phyloP scores from a whole-genome alignment of 2,329 filamentous ascomycete species.

The Trichoderma sp. region DNA sequence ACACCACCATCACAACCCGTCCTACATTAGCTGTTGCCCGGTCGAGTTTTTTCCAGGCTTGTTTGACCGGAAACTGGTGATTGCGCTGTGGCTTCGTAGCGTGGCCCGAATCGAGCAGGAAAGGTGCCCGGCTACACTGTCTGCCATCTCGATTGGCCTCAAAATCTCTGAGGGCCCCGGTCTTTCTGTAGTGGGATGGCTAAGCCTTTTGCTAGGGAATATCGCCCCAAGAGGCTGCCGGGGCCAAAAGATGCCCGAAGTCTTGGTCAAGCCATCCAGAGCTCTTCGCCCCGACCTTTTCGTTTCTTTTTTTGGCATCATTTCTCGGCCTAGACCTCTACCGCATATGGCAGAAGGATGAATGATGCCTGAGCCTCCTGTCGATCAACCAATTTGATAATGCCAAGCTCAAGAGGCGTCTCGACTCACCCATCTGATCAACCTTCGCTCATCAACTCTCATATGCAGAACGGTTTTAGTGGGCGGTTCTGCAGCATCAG shows the following conservation, averaged over 20 bases:
- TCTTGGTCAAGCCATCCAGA: not conserved
- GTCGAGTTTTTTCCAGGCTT: slow-evolving; percentile 15
- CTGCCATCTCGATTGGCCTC: slow-evolving; percentile 19
- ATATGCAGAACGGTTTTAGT: not conserved
- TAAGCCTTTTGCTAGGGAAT: not conserved
- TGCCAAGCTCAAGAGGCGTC: slow-evolving; percentile 14
- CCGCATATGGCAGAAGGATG: not conserved
- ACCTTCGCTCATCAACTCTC: not conserved
- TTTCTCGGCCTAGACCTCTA: not conserved
- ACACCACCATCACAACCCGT: slow-evolving; percentile 13
- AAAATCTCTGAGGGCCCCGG: not conserved
- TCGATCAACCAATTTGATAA: slow-evolving; percentile 23
- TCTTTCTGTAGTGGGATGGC: slow-evolving; percentile 20
- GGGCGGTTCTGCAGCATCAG: not conserved
- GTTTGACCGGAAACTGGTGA: not conserved
- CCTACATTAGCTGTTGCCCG: not conserved
- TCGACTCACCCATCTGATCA: not conserved
- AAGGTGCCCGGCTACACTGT: not conserved
- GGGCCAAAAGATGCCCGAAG: not conserved
- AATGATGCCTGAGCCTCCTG: slow-evolving; percentile 12
- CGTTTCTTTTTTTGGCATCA: slow-evolving; percentile 13
- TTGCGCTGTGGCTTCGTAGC: slow-evolving; percentile 16
- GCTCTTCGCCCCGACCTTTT: not conserved
- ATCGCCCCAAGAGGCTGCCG: not conserved
- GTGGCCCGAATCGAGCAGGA: slow-evolving; percentile 4